Conservation (phyloP, 768 basidiomycete species). For the Russula vinacea region DNA sequence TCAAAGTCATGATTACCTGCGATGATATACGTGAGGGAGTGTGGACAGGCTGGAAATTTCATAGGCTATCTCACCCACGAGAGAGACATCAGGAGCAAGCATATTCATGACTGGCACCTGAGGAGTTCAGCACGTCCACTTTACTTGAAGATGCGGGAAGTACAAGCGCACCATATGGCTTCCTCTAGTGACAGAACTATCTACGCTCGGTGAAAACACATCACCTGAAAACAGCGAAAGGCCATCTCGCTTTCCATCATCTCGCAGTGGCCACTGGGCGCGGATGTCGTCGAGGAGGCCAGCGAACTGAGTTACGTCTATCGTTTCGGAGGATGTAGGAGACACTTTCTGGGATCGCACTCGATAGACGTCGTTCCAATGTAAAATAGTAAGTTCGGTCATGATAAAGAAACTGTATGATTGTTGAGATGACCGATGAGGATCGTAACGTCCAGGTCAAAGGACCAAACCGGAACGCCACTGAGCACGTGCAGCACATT, state of each 20-base stretch:
- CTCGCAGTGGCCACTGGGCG: slow-evolving; percentile 48
- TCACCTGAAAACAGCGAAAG: slow-evolving; percentile 86
- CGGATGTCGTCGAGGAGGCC: slow-evolving; percentile 63
- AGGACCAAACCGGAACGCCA: no score
- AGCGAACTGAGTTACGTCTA: slow-evolving; percentile 86
- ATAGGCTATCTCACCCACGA: slow-evolving; percentile 57
- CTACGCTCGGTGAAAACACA: slow-evolving; percentile 81
- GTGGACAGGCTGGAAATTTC: slow-evolving; percentile 4
- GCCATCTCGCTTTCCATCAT: slow-evolving; percentile 60
- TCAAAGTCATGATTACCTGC: slow-evolving; percentile 93
- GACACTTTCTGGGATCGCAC: slow-evolving; percentile 70
- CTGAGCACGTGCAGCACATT: neutral
- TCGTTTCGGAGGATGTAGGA: slow-evolving; percentile 53
- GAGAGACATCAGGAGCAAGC: slow-evolving; percentile 72
- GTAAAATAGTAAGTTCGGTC: slow-evolving; percentile 45
- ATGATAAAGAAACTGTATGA: neutral
- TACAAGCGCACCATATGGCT: slow-evolving; percentile 72
- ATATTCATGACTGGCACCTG: slow-evolving; percentile 85
- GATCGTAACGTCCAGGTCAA: no score
- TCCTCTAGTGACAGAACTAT: slow-evolving; percentile 83
- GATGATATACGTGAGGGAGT: neutral
- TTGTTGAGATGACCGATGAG: neutral
- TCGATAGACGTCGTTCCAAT: slow-evolving; percentile 84
- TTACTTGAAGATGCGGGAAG: neutral
- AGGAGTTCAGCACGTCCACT: slow-evolving; percentile 2